Conservation (phyloP, 352 stramenopile species). For the Globisporangium spiculum region DNA sequence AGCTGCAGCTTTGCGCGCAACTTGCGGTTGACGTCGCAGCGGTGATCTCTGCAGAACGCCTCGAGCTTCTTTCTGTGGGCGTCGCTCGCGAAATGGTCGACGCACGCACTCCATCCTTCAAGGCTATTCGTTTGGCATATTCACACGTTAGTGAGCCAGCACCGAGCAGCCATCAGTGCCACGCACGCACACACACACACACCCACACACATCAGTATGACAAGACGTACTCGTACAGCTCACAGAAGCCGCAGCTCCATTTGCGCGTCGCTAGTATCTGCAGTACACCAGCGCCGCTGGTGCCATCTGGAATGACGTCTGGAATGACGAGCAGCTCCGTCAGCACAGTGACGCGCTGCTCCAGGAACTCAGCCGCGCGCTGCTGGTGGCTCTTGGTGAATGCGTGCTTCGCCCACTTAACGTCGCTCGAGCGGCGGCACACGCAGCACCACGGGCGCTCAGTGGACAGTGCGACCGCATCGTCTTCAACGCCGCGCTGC, state of each 20-base stretch:
- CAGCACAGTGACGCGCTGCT: conserved; percentile 24
- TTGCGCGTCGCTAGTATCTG: background rate
- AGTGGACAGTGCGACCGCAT: background rate
- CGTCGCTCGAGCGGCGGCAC: conserved; percentile 56
- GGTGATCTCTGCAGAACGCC: conserved; percentile 49
- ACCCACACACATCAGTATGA: background rate
- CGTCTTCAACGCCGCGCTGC: background rate
- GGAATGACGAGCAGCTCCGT: conserved; percentile 8
- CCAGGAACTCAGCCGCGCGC: conserved; percentile 38
- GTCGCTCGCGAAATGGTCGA: conserved; percentile 39
- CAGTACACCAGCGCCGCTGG: background rate
- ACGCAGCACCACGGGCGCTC: conserved; percentile 49
- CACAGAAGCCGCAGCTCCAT: conserved; percentile 52
- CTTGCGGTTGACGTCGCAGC: conserved; percentile 46
- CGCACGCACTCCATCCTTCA: conserved; percentile 14
- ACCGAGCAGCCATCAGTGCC: background rate
- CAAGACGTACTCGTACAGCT: conserved; percentile 20
- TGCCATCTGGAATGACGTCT: background rate
- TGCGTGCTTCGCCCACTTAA: conserved; percentile 69
- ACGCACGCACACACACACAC: too few relatives aligned
- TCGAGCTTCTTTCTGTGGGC: conserved; percentile 37
- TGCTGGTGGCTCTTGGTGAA: conserved; percentile 61
- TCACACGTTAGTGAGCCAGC: background rate
- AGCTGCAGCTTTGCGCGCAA: conserved; percentile 41
- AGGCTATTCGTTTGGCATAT: background rate